Evolutionary conservation across 2,329 filamentous ascomycete genomes (phyloP).

Genomic region (Lasiodiplodia hormozganensis): DNA sequence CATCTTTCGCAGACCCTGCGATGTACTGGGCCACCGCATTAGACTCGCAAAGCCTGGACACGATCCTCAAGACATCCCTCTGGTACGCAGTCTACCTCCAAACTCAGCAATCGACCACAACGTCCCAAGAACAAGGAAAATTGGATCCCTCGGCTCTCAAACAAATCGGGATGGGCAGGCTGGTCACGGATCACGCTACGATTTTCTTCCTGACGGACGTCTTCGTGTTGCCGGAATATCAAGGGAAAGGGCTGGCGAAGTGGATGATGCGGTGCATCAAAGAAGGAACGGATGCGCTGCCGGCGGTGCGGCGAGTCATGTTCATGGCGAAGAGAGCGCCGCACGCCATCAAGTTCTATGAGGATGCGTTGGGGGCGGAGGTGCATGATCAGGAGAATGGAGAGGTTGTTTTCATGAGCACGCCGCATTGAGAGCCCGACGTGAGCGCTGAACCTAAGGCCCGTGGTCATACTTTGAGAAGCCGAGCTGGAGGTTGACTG

Average conservation of each 20-base stretch:
- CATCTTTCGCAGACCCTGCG: slow-evolving; percentile 38
- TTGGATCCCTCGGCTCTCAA: slow-evolving; percentile 31
- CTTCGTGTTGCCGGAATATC: slow-evolving; percentile 66
- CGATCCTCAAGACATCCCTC: slow-evolving; percentile 43
- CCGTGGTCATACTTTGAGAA: too few species aligned
- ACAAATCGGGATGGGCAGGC: slow-evolving; percentile 65
- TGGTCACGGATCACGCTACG: slow-evolving; percentile 74
- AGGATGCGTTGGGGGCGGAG: slow-evolving; percentile 40
- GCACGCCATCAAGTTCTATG: slow-evolving; percentile 39
- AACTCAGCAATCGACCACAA: background rate
- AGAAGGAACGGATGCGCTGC: slow-evolving; percentile 63
- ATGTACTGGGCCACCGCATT: slow-evolving; percentile 44
- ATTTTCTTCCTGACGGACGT: slow-evolving; percentile 75
- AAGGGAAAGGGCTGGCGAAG: slow-evolving; percentile 67
- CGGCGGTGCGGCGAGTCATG: slow-evolving; percentile 58
- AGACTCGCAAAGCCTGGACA: slow-evolving; percentile 32
- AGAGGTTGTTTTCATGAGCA: slow-evolving; percentile 26
- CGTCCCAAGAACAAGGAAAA: slow-evolving; percentile 9
- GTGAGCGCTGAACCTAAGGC: too few species aligned
- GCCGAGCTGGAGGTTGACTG: too few species aligned
- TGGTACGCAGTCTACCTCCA: slow-evolving; percentile 39
- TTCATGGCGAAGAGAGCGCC: slow-evolving; percentile 38
- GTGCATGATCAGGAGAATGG: slow-evolving; percentile 31
- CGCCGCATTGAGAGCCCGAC: background rate
- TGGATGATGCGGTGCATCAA: slow-evolving; percentile 70